Percentiles rank a stretch among this genome's conserved stretches.
Evolutionary conservation across 345 rosid genomes (phyloP).

Genomic region (Excoecaria agallocha): DNA sequence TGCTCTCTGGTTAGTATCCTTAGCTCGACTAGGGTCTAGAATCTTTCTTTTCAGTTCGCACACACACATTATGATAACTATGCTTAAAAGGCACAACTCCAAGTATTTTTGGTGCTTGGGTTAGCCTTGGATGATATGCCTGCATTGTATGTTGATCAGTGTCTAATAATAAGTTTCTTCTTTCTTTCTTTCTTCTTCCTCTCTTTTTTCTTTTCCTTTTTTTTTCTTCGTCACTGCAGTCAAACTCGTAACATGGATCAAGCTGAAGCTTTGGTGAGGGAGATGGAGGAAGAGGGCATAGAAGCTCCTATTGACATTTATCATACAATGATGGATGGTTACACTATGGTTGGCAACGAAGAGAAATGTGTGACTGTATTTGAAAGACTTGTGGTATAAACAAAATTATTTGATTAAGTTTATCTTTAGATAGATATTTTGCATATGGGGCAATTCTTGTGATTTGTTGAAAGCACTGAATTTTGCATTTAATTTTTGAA

Average conservation of each 20-base stretch:
- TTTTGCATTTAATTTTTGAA: background rate
- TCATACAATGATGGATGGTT: constrained; percentile 99
- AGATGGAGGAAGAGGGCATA: constrained; percentile 97
- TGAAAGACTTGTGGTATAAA: constrained; percentile 77
- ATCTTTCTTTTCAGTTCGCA: background rate
- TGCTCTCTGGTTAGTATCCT: constrained; percentile 65
- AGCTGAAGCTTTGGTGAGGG: constrained; percentile 85
- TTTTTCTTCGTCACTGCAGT: constrained; percentile 38
- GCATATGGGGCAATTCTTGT: background rate
- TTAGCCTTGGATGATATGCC: background rate
- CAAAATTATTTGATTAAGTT: background rate
- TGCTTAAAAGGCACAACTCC: background rate
- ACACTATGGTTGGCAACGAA: constrained; percentile 73
- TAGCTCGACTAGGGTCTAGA: background rate
- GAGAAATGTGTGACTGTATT: constrained; percentile 83
- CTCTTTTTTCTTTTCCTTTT: constrained; percentile 14
- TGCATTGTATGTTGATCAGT: background rate
- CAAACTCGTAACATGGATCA: constrained; percentile 72
- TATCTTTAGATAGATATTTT: background rate
- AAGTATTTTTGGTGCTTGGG: constrained; percentile 6
- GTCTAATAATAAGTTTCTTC: background rate
- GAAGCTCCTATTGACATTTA: constrained; percentile 90
- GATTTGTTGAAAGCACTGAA: background rate
- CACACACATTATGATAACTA: background rate
- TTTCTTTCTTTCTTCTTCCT: constrained; percentile 12